Evolutionary conservation across 1,284 basidiomycete genomes (phyloP), one percentile per base, ranked within the genome.

Genomic region (Cryptococcus amylolentus): DNA sequence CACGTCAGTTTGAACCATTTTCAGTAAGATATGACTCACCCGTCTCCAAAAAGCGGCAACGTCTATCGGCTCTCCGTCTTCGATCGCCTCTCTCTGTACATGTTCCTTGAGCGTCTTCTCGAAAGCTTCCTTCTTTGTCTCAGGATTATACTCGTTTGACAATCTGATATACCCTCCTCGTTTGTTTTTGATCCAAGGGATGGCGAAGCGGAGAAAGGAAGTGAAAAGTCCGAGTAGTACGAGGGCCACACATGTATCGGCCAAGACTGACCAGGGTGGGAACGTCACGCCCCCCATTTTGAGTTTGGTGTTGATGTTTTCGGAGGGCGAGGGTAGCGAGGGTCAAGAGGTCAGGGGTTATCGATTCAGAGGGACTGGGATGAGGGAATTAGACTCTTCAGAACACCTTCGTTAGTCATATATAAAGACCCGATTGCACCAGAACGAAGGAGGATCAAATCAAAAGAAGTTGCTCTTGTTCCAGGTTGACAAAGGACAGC

Each of bases 1-100:
- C 14, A 18, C 14, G 47, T 16, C 40, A 35, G 44, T n/a, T 18
- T 14, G 7, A 23, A 5, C 9, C 9, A 49, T 23, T 5, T 8
- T 37, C n/a, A 13, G 16, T 4, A n/a, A 31, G 20, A 28, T 20
- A 49, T 2, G 2, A 58, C 64, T 58, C 46, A 70, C 68, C 1
- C 23, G 57, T 20, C 20, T 42, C 66, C 66, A 68, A 41, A 70
- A 70, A 16, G 18, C 40, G 1, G 31, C 23, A 10, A 60, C 40
- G 12, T 66, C 46, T 2, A 67, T 56, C 5, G 64, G 62, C 9
- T 64, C 60, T 3, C 67, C 68, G 42, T 67, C 57, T n/a, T 57
- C 47, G 14, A 49, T 18, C 13, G 43, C 28, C n/a, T 58, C 45
- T 37, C 5, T 23, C 3, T 31, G 35, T 14, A 57, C 56, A 42